Conservation (phyloP, 345 rosid genomes). For the Salix purpurea region DNA sequence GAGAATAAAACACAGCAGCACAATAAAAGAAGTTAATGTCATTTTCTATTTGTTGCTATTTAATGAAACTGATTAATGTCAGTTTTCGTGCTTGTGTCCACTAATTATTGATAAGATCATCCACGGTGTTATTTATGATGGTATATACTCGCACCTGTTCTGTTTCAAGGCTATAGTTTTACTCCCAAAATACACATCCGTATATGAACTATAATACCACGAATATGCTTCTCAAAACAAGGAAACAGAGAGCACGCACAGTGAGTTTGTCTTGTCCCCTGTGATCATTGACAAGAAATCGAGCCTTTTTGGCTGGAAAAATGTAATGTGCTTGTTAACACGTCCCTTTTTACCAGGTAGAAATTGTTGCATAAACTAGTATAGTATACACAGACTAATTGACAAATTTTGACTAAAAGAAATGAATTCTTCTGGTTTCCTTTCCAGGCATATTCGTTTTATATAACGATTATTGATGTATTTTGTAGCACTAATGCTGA, state of each 20-base stretch:
- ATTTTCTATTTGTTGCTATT: too few species aligned
- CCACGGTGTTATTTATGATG: too few species aligned
- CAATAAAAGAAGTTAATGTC: too few species aligned
- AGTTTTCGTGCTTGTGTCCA: background rate
- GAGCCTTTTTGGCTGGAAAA: background rate
- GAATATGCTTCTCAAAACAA: background rate
- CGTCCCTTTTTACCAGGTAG: background rate
- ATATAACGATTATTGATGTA: background rate
- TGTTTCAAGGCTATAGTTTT: too few species aligned
- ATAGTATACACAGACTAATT: background rate
- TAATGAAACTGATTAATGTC: background rate
- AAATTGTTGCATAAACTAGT: background rate
- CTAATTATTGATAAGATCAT: background rate
- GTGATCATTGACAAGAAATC: background rate
- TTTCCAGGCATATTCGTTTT: background rate
- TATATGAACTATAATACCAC: background rate
- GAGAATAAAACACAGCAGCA: too few species aligned
- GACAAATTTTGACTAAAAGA: background rate
- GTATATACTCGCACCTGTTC: too few species aligned
- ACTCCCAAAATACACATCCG: background rate
- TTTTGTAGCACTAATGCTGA: background rate
- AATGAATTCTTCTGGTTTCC: background rate
- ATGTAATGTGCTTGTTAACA: background rate
- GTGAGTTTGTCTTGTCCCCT: background rate
- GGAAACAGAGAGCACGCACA: background rate